Evolutionary conservation across 768 basidiomycete species (phyloP), one percentile per base, ranked within the genome.

Genomic region (Calvatia gigantea): DNA sequence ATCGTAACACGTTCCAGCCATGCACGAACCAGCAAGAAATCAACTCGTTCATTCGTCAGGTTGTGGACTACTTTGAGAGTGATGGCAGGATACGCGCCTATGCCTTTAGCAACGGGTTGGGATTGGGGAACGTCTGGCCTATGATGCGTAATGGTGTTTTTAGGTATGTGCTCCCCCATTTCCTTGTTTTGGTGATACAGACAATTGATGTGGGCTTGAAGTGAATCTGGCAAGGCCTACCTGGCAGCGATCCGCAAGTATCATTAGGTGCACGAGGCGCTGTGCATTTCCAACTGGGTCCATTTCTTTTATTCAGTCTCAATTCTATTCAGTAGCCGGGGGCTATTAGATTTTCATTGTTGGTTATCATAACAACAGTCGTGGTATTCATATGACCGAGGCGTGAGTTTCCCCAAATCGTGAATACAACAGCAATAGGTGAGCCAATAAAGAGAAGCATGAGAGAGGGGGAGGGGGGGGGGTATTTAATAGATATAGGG

Each of bases 401-500:
- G n/a, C n/a, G n/a, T n/a, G n/a, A n/a, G n/a, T n/a, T n/a, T n/a
- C n/a, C n/a, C n/a, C n/a, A n/a, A n/a, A n/a, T n/a, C n/a, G n/a
- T n/a, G n/a, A n/a, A n/a, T n/a, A n/a, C n/a, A n/a, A n/a, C n/a
- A n/a, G n/a, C n/a, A n/a, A n/a, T n/a, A n/a, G n/a, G n/a, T n/a
- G n/a, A n/a, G n/a, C n/a, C n/a, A n/a, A n/a, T n/a, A n/a, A n/a
- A n/a, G n/a, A n/a, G n/a, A n/a, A n/a, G n/a, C 19, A 28, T 28
- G 2, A 31, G 7, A 17, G 3, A 32, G 17, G 0, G 33, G 29
- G 0, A 11, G 31, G 31, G 33, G 12, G 9, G 17, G 9, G 6
- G 44, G 17, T 29, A 7, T 51, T 46, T 66, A 92, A 67, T 91
- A 92, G 25, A 92, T 70, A 66, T 89, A 91, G 41, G 92, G 94